phyloP scores from a whole-genome alignment of 2,329 filamentous ascomycete genomes.

The Aspergillus uvarum region DNA sequence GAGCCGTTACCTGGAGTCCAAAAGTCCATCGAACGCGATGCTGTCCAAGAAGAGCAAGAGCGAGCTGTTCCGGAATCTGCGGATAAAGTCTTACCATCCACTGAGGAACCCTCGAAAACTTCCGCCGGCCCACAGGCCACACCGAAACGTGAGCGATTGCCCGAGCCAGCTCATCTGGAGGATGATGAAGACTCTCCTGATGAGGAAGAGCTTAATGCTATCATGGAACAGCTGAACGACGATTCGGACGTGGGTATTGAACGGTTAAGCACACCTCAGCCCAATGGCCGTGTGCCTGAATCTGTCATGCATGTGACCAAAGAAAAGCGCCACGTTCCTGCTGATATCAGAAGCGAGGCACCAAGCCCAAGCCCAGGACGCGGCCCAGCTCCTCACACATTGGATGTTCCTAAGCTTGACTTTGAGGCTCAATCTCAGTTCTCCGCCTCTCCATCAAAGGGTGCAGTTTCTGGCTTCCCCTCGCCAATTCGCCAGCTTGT shows the following conservation, averaged over 20 bases:
- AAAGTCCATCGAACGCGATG: background rate
- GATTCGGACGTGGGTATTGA: constrained; percentile 75
- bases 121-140: constrained; percentile 26
- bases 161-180: constrained; percentile 16
- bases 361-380: constrained; percentile 71
- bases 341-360: constrained; percentile 63
- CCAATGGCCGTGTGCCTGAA: constrained; percentile 26
- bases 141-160: constrained; percentile 20
- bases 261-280: constrained; percentile 47
- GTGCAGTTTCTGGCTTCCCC: constrained; percentile 56
- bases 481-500: constrained; percentile 64
- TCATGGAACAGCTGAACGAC: constrained; percentile 81
- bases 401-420: constrained; percentile 45
- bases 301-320: constrained; percentile 53
- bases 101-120: constrained; percentile 46
- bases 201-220: constrained; percentile 77
- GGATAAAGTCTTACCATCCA: constrained; percentile 61
- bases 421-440: constrained; percentile 42
- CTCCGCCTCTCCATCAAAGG: constrained; percentile 60
- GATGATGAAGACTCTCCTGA: constrained; percentile 37
- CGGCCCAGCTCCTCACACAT: constrained; percentile 48
- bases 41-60: constrained; percentile 11
- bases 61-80: constrained; percentile 14
- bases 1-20: constrained; percentile 13
- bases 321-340: constrained; percentile 53